Conservation (phyloP, 306 rosid genomes). For the cucumber (Cucumis sativus) region Cucumber_9930_V3 NC_026656.2:17066501-17067000, state of each 20-base stretch:
- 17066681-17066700: neutral
- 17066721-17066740: neutral
- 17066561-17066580: neutral
- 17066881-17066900: slow-evolving; percentile 50
- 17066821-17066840: slow-evolving; percentile 8
- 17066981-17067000: slow-evolving; percentile 55
- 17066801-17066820: slow-evolving; percentile 6
- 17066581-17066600: neutral
- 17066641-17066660: neutral
- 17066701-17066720: neutral
- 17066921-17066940: slow-evolving; percentile 35
- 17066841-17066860: slow-evolving; percentile 7
- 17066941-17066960: slow-evolving; percentile 39
- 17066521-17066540: neutral
- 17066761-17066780: neutral
- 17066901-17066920: slow-evolving; percentile 36
- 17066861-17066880: slow-evolving; percentile 36
- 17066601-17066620: neutral
- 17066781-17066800: neutral
- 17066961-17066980: slow-evolving; percentile 26
- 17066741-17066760: neutral
- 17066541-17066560: neutral
- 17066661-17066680: neutral
- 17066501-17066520: slow-evolving; percentile 20
- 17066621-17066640: neutral